Evolutionary conservation across 805 yeast species (phyloP), one percentile per base, ranked within the genome.

Genomic region (Starmerella cellae): DNA sequence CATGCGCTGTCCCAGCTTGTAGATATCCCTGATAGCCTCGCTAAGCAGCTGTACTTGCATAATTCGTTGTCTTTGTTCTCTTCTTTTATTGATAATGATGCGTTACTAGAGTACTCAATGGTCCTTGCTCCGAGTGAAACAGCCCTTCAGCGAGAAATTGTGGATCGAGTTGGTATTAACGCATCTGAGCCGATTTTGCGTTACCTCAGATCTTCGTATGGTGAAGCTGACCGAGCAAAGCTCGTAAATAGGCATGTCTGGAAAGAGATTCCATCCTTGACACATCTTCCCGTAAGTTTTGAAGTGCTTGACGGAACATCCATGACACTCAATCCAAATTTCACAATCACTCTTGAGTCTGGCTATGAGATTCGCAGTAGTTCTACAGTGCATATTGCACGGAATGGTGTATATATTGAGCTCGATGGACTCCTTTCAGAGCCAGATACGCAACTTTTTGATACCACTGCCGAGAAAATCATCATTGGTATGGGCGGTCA

Each of bases 401-500:
- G 65, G 2, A 67, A 70, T 50, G 77, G 77, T 0, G 39, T 78
- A 1, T 41, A 22, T 19, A 27, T 51, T 4, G 40, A 31, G 19
- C 10, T 38, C 13, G 39, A 32, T 16, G 39, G 34, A 0, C 44
- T 50, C 0, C 35, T 41, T 2, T 48, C 48, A 1, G 23, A 35
- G 2, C 46, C 22, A 13, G 38, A 60, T 23, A 43, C 48, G 22
- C 17, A 20, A 4, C 27, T 57, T 5, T 41, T 72, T 17, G 49
- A 46, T 1, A 71, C 74, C 51, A 74, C 74, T 26, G 72, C 74
- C 1, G 66, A 75, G 48, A 78, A 75, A 54, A 70, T 74, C 50
- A 57, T 79, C 2, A 62, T 72, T 40, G 84, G 82, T 0, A 56
- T 76, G 35, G 70, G 75, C 45, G 75, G 74, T 39, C 65, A 77